Base-by-base conservation (phyloP, 2,329 filamentous ascomycete genomes). In the Aspergillus viridinutans region DNA sequence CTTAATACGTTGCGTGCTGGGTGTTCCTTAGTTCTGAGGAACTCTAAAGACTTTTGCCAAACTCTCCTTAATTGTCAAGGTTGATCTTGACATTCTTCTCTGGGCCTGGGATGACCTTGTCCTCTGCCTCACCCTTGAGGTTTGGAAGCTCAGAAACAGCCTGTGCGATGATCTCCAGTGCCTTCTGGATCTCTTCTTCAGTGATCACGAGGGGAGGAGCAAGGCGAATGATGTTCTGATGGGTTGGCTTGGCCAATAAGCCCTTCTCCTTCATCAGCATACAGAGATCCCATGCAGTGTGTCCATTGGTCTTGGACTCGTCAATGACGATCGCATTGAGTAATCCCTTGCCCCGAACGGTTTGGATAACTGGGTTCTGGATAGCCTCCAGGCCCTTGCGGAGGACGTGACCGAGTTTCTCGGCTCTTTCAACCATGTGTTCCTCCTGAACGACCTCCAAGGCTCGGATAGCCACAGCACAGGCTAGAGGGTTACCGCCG, bases 281-380 rank as follows among this genome's bases (percentile, higher is more conserved):
- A 76, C 94, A 99, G 63, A 99, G 80, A 76, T 99, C 93, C 94
- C 94, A 99, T 9, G 94, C 94, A 51, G 87, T 89, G 74, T 92
- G 89, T 45, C 93, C 93, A 58, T 86, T 86, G 26, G 92, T 89
- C 75, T 90, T 89, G 54, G 82, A 82, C 79, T 99, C 93, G 70
- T 99, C 92, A 69, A 99, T 97, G 57, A 97, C 88, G 55, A 97
- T 91, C 25, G 94, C 94, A 75, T 99, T 99, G 62, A 99, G 81
- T 66, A 99, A 80, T 54, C 94, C 94, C 81, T 96, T 97, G 69
- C 94, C 94, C 54, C 94, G 87, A 55, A 99, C 87, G 1, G 82
- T 82, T 75, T 87, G 85, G 73, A 99, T 89, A 69, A 96, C 84
- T 3, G 91, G 89, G 65, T 83, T 90, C 61, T 90, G 84, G 69